Percentiles rank a stretch among this genome's conserved stretches.
Conservation (phyloP, 1,284 basidiomycete genomes). For the Ceratobasidium sp. region DNA sequence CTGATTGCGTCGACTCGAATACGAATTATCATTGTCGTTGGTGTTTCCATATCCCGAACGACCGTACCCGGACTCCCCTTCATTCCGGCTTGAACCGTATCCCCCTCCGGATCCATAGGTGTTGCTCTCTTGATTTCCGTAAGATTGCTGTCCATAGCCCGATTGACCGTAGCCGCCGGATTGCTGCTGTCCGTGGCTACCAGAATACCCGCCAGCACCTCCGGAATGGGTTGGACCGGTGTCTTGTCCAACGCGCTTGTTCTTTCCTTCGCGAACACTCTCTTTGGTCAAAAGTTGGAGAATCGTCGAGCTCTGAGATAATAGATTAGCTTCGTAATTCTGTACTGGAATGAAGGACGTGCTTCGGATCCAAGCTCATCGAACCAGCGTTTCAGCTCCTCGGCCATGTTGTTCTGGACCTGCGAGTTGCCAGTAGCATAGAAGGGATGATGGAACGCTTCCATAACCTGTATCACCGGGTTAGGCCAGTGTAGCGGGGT, state of each 20-base stretch:
- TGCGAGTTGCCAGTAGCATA: constrained; percentile 62
- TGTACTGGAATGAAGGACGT: too few species aligned
- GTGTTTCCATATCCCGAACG: constrained; percentile 15
- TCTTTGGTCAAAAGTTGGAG: constrained; percentile 42
- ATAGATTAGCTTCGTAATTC: too few species aligned
- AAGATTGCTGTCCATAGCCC: neutral
- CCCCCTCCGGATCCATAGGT: constrained; percentile 34
- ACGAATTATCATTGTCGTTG: constrained; percentile 9
- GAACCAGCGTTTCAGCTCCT: constrained; percentile 65
- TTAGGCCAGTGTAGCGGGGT: neutral
- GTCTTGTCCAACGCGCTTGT: constrained; percentile 53
- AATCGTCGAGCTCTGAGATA: neutral
- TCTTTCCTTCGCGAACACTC: constrained; percentile 49
- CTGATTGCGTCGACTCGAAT: neutral
- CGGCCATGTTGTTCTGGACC: constrained; percentile 72
- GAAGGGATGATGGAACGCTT: constrained; percentile 75
- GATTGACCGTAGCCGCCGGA: constrained; percentile 31
- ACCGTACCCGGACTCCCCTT: neutral
- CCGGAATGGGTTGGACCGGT: constrained; percentile 31
- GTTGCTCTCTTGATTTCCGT: constrained; percentile 21
- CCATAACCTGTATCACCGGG: constrained; percentile 56
- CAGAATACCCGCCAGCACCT: constrained; percentile 19
- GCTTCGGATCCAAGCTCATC: constrained; percentile 58
- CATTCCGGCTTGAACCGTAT: constrained; percentile 29
- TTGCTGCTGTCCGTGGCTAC: constrained; percentile 10